Conservation (phyloP, 1,284 basidiomycete genomes). For the Pascua guehoae region DNA sequence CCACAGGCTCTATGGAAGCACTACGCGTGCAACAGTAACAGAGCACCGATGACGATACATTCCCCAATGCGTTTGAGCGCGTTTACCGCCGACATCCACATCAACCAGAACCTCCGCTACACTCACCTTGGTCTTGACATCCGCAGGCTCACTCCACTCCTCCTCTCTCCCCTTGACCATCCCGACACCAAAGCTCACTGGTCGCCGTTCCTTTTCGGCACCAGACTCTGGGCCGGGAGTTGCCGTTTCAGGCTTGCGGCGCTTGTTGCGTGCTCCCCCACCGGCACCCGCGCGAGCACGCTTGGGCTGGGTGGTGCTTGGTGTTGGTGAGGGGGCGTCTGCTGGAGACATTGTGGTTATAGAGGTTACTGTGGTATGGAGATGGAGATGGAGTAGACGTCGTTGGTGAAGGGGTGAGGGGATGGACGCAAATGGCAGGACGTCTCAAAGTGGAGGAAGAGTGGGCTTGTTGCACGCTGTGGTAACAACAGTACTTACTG, state of each 20-base stretch:
- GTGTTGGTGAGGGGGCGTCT: conserved; percentile 21
- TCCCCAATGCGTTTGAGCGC: too few species aligned
- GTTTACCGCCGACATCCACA: neutral
- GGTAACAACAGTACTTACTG: too few species aligned
- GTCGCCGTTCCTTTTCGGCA: conserved; percentile 3
- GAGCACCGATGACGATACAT: too few species aligned
- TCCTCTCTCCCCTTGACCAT: conserved; percentile 36
- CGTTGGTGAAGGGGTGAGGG: too few species aligned
- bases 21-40: too few species aligned
- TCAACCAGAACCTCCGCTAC: neutral
- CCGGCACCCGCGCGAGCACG: conserved; percentile 6
- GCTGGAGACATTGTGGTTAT: conserved; percentile 12
- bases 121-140: conserved; percentile 42
- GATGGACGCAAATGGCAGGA: too few species aligned
- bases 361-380: neutral
- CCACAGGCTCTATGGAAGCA: too few species aligned
- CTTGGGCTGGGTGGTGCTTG: conserved; percentile 21
- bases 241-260: conserved; percentile 35
- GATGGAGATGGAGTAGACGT: conserved; percentile 11
- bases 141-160: conserved; percentile 36
- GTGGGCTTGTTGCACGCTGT: too few species aligned
- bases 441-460: too few species aligned
- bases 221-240: conserved; percentile 15
- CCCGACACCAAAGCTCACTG: conserved; percentile 18
- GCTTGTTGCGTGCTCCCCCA: conserved; percentile 25